Conservation (phyloP, 106 monocot species). For the Allium sativum region DNA sequence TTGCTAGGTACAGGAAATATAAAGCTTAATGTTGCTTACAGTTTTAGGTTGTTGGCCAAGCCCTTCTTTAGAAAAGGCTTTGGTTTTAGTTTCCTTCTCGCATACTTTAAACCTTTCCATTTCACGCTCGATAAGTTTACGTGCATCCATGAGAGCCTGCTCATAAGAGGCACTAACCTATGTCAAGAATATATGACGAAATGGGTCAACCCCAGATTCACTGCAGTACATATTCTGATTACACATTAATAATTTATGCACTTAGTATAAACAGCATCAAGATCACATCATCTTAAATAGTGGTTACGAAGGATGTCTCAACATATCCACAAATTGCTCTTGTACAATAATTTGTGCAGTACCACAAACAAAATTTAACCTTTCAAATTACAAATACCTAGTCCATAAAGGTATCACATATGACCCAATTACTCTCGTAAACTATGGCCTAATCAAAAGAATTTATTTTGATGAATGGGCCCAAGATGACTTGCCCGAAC, state of each 20-base stretch:
- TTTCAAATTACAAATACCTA: neutral
- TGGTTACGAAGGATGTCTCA: no score
- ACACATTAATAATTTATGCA: neutral
- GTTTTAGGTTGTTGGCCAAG: slow-evolving; percentile 98
- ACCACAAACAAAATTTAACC: neutral
- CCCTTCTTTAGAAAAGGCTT: slow-evolving; percentile 98
- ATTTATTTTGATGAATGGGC: no score
- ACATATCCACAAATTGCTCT: no score
- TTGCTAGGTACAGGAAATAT: neutral
- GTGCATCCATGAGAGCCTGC: slow-evolving; percentile 99
- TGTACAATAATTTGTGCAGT: neutral
- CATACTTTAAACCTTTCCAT: slow-evolving; percentile 99
- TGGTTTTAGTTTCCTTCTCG: slow-evolving; percentile 99
- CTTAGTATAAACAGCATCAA: neutral
- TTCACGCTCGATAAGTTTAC: slow-evolving; percentile 93
- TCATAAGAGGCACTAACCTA: slow-evolving; percentile 91
- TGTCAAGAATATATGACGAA: slow-evolving; percentile 70
- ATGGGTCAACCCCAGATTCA: slow-evolving; percentile 33
- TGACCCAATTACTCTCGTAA: no score
- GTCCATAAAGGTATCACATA: no score
- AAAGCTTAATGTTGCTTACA: slow-evolving; percentile 31
- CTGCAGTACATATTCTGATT: neutral
- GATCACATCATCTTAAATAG: neutral
- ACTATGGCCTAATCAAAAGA: no score
- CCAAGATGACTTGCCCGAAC: no score